Percentiles rank a stretch among this genome's conserved stretches.
Evolutionary conservation across 2,329 filamentous ascomycete genomes (phyloP).

Genomic region (Bisporella sp.): DNA sequence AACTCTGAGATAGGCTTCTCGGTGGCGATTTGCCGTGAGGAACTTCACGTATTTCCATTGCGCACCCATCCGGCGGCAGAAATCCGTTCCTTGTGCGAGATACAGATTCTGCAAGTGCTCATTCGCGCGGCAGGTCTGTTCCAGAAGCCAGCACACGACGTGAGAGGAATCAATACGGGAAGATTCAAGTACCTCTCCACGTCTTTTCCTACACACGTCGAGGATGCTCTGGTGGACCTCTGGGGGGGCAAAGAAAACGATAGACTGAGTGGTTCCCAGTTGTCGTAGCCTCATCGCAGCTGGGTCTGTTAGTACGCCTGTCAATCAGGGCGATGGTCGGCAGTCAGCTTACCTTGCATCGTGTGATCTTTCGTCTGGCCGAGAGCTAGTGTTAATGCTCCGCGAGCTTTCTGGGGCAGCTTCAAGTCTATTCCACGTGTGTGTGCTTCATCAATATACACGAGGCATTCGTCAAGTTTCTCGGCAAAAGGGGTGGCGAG

Average conservation of each 20-base stretch:
- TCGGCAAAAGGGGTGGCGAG: constrained; percentile 17
- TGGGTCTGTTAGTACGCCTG: constrained; percentile 20
- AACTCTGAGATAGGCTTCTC: constrained; percentile 33
- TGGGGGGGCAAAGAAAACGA: constrained; percentile 23
- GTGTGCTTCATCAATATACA: constrained; percentile 23
- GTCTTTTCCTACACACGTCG: constrained; percentile 33
- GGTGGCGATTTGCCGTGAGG: constrained; percentile 28
- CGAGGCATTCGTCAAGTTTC: constrained; percentile 14
- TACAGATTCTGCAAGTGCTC: constrained; percentile 54
- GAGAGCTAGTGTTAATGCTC: constrained; percentile 18
- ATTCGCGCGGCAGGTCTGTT: constrained; percentile 54
- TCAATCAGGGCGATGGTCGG: constrained; percentile 15
- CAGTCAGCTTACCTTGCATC: constrained; percentile 36
- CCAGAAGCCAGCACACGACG: constrained; percentile 52
- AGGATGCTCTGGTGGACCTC: constrained; percentile 42
- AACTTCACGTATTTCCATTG: constrained; percentile 35
- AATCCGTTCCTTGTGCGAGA: constrained; percentile 53
- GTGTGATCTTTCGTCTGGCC: constrained; percentile 33
- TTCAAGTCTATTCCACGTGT: constrained; percentile 21
- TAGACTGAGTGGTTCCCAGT: constrained; percentile 34
- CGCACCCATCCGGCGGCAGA: constrained; percentile 48
- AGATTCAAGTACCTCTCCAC: constrained; percentile 9
- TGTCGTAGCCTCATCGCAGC: constrained; percentile 61
- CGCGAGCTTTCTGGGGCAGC: constrained; percentile 9
- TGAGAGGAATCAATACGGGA: constrained; percentile 27